Evolutionary conservation across 345 rosid genomes (phyloP), one percentile per base, ranked within the genome.

Genomic region (Stellera chamaejasme): DNA sequence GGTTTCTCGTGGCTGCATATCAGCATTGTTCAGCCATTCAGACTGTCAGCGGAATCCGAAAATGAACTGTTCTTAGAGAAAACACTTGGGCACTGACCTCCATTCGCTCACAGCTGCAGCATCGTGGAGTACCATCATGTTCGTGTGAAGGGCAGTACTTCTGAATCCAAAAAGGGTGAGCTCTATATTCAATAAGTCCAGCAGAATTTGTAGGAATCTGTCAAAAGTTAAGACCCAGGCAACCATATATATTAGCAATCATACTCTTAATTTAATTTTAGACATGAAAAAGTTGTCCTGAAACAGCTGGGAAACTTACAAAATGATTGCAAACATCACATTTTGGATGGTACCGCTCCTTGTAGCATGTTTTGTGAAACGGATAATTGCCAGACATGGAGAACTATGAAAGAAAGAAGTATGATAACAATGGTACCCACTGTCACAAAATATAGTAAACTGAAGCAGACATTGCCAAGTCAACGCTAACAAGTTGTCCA

Each of bases 91-190:
- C 65, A 83, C 74, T 66, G 58, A 93, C 99, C 96, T 94, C 97
- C 99, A 94, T 85, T 72, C 99, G 81, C 77, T 94, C 99, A 59
- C 99, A 94, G 69, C 99, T 90, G 75, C 99, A 94, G 72, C 99
- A 94, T 46, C 96, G 76, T 56, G 96, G 90, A 58, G 97, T 94
- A 41, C 78, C 79, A 66, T 94, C 97, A 41, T 64, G 83, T 69
- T 94, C 99, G 43, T 94, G 99, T 41, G 88, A 69, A 54, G 97
- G 99, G 71, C 99, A 94, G 70, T 94, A 94, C 69, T 94, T 94
- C 62, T 94, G 99, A 15, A 56, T 45, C 99, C 99, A 94, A 77
- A 90, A 94, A 49, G 97, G 99, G 75, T 90, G 99, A 43, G 95
- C 97, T 77, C 96, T 87, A 72, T 87, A 94, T 73, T 94, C 97